Percentiles rank a stretch among this genome's conserved stretches.
Conservation (phyloP, 2,329 filamentous ascomycete species). For the Fusarium anguioides region DNA sequence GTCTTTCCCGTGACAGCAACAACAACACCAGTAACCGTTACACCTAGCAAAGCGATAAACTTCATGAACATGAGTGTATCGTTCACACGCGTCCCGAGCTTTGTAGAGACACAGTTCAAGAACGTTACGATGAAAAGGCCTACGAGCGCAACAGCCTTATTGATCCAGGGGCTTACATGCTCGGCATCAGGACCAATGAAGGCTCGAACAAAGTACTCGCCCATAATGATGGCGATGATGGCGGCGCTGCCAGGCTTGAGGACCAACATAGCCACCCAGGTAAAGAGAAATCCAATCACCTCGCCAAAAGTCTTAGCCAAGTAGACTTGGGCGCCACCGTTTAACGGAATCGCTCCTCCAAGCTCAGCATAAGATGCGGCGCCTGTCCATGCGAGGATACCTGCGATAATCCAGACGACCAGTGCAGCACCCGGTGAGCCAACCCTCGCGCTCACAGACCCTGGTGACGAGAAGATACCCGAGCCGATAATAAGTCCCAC, state of each 20-base stretch:
- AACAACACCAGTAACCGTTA: constrained; percentile 88
- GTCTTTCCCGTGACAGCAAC: constrained; percentile 89
- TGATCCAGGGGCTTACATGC: constrained; percentile 85
- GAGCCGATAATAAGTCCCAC: constrained; percentile 95
- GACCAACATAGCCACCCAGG: constrained; percentile 94
- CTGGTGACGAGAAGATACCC: constrained; percentile 94
- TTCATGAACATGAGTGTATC: constrained; percentile 98
- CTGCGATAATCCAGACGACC: constrained; percentile 91
- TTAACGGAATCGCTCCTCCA: constrained; percentile 93
- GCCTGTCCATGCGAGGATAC: constrained; percentile 95
- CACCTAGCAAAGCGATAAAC: constrained; percentile 86
- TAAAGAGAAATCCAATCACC: constrained; percentile 91
- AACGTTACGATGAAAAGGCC: constrained; percentile 82
- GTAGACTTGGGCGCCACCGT: constrained; percentile 94
- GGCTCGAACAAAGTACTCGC: constrained; percentile 93
- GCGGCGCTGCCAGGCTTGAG: constrained; percentile 93
- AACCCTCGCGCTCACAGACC: constrained; percentile 90
- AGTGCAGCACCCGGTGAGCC: constrained; percentile 91
- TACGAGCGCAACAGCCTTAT: constrained; percentile 84
- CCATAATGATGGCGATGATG: constrained; percentile 97
- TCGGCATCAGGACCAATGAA: constrained; percentile 87
- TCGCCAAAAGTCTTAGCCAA: constrained; percentile 97
- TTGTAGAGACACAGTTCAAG: constrained; percentile 91
- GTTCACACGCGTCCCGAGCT: constrained; percentile 85
- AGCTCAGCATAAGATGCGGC: constrained; percentile 95